Percentiles rank a stretch among this genome's conserved stretches.
Conservation (phyloP, 2,329 filamentous ascomycete species). For the Ascochyta clinopodiicola region DNA sequence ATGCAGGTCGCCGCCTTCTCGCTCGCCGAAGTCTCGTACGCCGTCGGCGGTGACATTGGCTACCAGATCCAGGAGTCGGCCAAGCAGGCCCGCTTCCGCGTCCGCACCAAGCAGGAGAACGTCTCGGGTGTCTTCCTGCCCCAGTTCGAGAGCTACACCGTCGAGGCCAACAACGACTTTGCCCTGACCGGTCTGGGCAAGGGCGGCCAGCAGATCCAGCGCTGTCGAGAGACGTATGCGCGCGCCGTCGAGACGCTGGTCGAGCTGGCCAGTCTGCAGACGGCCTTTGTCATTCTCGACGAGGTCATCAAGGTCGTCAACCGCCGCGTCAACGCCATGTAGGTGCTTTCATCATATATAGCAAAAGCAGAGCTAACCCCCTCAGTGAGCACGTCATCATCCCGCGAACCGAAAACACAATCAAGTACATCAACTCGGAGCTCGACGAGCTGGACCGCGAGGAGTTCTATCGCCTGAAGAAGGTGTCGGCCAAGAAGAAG, state of each 20-base stretch:
- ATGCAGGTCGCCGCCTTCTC: slow-evolving; percentile 99
- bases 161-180: slow-evolving; percentile 93
- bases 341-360: slow-evolving; percentile 46
- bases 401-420: slow-evolving; percentile 97
- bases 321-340: slow-evolving; percentile 96
- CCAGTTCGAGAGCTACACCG: slow-evolving; percentile 88
- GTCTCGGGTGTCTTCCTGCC: slow-evolving; percentile 95
- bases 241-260: slow-evolving; percentile 95
- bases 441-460: slow-evolving; percentile 96
- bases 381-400: slow-evolving; percentile 90
- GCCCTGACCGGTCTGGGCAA: slow-evolving; percentile 94
- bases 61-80: slow-evolving; percentile 98
- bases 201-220: slow-evolving; percentile 95
- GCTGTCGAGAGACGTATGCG: slow-evolving; percentile 93
- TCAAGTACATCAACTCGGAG: slow-evolving; percentile 99
- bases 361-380: slow-evolving; percentile 22
- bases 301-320: slow-evolving; percentile 99
- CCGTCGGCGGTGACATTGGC: slow-evolving; percentile 88
- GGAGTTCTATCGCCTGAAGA: slow-evolving; percentile 97
- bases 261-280: slow-evolving; percentile 93
- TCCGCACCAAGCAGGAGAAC: slow-evolving; percentile 97
- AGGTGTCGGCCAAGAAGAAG: slow-evolving; percentile 78
- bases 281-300: slow-evolving; percentile 95
- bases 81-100: slow-evolving; percentile 87
- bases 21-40: slow-evolving; percentile 95